Base-by-base conservation (phyloP, 768 basidiomycete species). In the Chiua virens region DNA sequence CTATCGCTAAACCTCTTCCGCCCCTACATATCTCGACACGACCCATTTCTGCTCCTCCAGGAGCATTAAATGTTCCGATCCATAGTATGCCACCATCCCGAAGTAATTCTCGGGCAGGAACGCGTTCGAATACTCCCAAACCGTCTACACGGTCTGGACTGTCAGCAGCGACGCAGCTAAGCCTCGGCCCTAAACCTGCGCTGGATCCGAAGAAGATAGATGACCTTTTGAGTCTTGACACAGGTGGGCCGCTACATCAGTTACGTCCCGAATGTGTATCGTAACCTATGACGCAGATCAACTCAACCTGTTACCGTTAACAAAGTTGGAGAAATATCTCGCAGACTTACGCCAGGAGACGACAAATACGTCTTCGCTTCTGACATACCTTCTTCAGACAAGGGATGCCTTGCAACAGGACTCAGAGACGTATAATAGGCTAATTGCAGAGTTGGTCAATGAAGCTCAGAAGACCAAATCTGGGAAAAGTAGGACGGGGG, bases 391-490 rank as follows among this genome's bases (percentile, higher is more conserved):
- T 32, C 73, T 95, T 53, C 92, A 97, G 71, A 79, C 81, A 35
- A 79, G 85, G 51, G 92, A 93, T 55, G 81, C 86, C 30, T 66
- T 92, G 53, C 89, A 92, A 67, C 91, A 93, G 70, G 89, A 91
- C 64, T 86, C 85, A 34, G 87, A 97, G 73, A 89, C 85, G 23
- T 93, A 92, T 62, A 95, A 97, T 68, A 86, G 84, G 15, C 75
- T 94, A 50, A 97, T 97, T 53, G 94, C 87, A 23, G 92, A 92
- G 64, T 74, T 97, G 44, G 92, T 97, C n/a, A 84, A 84, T 38
- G 92, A 96, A 68, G 93, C 94, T 30, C 89, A 91, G 65, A 91
- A 88, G 69, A 76, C 84, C 47, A 90, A 89, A 63, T 81, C 81
- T 8, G 81, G 81, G 15, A 88, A 85, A 58, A 74, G 73, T 53